Conservation (phyloP, 2,329 filamentous ascomycete genomes). For the Cladosporium velox region DNA sequence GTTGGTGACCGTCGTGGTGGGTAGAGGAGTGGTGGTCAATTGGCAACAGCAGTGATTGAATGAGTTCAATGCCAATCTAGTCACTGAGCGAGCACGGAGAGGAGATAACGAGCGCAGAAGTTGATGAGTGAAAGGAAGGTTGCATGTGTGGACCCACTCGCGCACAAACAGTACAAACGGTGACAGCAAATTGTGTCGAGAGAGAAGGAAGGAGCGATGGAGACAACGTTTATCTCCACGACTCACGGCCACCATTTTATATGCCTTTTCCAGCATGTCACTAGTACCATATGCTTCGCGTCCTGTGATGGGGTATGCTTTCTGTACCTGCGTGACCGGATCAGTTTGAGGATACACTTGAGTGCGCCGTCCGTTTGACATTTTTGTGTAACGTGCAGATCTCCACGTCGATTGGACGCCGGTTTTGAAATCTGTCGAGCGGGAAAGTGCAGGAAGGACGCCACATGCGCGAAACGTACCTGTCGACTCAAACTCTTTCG, state of each 20-base stretch:
- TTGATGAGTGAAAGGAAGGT: not conserved
- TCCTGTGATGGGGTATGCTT: slow-evolving; percentile 77
- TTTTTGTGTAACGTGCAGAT: slow-evolving; percentile 2
- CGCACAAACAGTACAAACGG: slow-evolving; percentile 4
- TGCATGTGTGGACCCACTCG: slow-evolving; percentile 4
- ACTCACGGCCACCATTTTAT: not conserved
- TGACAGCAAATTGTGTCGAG: not conserved
- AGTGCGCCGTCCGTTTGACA: slow-evolving; percentile 10
- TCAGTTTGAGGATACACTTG: slow-evolving; percentile 14
- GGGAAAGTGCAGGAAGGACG: slow-evolving; percentile 2
- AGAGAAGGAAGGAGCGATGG: not conserved
- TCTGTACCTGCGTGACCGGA: slow-evolving; percentile 32
- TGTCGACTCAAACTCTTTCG: slow-evolving; percentile 75
- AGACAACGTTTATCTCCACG: not conserved
- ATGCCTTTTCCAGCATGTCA: not conserved
- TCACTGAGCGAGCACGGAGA: not conserved
- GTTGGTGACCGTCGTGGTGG: not conserved
- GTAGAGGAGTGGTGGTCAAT: not conserved
- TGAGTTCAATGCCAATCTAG: not conserved
- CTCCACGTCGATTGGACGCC: slow-evolving; percentile 9
- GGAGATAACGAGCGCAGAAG: not conserved
- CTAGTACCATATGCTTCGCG: slow-evolving; percentile 92
- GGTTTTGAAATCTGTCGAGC: slow-evolving; percentile 1
- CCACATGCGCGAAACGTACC: slow-evolving; percentile 34
- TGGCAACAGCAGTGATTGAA: not conserved